Evolutionary conservation across 345 rosid genomes (phyloP).

Genomic region (Jatropha curcas): DNA sequence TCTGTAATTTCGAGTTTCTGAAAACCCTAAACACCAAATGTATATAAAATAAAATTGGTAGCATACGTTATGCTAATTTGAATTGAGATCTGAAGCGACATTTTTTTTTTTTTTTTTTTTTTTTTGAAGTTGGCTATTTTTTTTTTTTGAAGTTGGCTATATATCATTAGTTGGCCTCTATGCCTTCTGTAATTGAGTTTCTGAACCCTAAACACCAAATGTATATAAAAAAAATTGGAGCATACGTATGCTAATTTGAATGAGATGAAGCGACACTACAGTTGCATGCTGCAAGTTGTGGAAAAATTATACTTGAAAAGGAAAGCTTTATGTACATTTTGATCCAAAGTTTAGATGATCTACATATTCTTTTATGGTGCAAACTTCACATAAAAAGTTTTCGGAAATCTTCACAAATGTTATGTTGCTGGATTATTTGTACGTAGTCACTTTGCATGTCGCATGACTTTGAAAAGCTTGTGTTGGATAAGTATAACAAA

Average conservation of each 20-base stretch:
- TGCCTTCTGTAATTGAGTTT: neutral
- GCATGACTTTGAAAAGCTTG: neutral
- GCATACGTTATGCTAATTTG: neutral
- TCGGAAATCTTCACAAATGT: neutral
- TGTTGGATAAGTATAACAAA: neutral
- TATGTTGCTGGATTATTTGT: neutral
- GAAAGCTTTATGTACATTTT: neutral
- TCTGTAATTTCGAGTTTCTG: neutral
- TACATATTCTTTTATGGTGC: neutral
- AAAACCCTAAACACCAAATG: neutral
- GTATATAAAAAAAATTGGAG: neutral
- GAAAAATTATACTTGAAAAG: neutral
- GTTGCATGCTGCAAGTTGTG: neutral
- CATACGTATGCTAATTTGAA: neutral
- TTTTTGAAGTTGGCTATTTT: too few species aligned
- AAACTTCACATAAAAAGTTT: neutral
- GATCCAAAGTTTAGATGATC: neutral
- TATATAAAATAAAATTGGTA: neutral
- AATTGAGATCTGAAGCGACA: neutral
- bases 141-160: neutral
- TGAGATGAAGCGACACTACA: neutral
- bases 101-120: too few species aligned
- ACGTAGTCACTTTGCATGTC: neutral
- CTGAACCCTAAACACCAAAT: neutral
- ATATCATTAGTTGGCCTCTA: slow-evolving; percentile 4